Evolutionary conservation across 192 early-diverging fungal species (phyloP).

Genomic region (Haplosporangium gracile): DNA sequence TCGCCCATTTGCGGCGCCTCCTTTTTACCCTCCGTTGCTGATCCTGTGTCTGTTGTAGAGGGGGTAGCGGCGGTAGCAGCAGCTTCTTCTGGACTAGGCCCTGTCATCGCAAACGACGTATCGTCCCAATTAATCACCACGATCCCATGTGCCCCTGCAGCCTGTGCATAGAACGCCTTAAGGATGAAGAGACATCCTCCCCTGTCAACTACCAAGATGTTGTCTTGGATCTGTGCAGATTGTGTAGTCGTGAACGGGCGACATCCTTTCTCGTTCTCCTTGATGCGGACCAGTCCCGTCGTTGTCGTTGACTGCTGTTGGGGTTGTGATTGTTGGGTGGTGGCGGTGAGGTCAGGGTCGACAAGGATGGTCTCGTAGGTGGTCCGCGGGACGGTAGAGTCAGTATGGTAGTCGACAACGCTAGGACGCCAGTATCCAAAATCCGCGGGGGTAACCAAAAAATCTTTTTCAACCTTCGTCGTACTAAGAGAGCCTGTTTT

Average conservation of each 20-base stretch:
- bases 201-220: conserved; percentile 57
- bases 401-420: conserved; percentile 21
- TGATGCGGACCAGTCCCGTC: conserved; percentile 15
- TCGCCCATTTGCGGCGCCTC: conserved; percentile 13
- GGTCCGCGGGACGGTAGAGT: not conserved
- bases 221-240: conserved; percentile 23
- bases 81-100: not conserved
- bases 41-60: not conserved
- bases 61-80: not conserved
- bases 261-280: conserved; percentile 47
- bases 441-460: conserved; percentile 26
- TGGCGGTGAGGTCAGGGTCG: not conserved
- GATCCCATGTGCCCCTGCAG: conserved; percentile 53
- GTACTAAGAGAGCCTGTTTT: not conserved
- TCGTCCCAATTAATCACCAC: conserved; percentile 60
- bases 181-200: conserved; percentile 60
- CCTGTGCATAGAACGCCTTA: conserved; percentile 60
- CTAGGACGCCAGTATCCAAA: conserved; percentile 45
- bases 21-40: not conserved
- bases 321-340: not conserved
- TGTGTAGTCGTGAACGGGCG: conserved; percentile 40
- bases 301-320: not conserved
- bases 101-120: conserved; percentile 38
- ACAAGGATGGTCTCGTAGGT: not conserved
- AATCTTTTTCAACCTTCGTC: not conserved